Evolutionary conservation across 805 yeast genomes (phyloP), one percentile per base, ranked within the genome.

Genomic region (Komagataella ulmi): DNA sequence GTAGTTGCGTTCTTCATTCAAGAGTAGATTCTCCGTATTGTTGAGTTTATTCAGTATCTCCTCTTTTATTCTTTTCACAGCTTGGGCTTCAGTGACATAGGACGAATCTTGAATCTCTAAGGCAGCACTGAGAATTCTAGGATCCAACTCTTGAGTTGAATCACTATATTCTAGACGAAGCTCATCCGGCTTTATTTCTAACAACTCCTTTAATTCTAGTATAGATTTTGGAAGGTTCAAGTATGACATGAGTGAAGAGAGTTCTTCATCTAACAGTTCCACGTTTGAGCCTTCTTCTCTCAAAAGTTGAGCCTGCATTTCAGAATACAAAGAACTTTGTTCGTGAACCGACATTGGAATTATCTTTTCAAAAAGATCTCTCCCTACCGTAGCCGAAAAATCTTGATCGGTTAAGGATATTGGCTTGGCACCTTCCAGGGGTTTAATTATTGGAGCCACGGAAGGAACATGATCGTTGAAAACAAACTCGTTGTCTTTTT

Each of bases 261-360:
- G 73, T 61, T 90, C 93, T 63, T 87, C 85, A 59, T 88, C 80
- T 0, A 95, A 84, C 7, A 89, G 76, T 52, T 86, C 90, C 19
- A 80, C 76, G 54, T 75, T 75, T 54, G 90, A 97, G 47, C 81
- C 73, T 60, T 88, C 89, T 46, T 70, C 74, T 59, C 98, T 76
- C 48, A 88, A 65, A 44, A 87, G 66, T 55, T 77, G 80, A 0
- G 96, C 91, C 64, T 88, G 85, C 62, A 87, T 89, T 62, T 91
- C 99, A 0, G 96, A 85, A 63, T 93, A 93, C 55, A 82, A 72
- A 55, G 96, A 87, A 51, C 88, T 78, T 58, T 85, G 80, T 65
- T 91, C 96, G 61, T 89, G 96, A 17, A 91, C 88, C 40, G 81
- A 78, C 61, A 89, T 72, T 2, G 98, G 98, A 5, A 93, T 80